Evolutionary conservation across 2,329 filamentous ascomycete species (phyloP).

Genomic region (Cladophialophora psammophila): DNA sequence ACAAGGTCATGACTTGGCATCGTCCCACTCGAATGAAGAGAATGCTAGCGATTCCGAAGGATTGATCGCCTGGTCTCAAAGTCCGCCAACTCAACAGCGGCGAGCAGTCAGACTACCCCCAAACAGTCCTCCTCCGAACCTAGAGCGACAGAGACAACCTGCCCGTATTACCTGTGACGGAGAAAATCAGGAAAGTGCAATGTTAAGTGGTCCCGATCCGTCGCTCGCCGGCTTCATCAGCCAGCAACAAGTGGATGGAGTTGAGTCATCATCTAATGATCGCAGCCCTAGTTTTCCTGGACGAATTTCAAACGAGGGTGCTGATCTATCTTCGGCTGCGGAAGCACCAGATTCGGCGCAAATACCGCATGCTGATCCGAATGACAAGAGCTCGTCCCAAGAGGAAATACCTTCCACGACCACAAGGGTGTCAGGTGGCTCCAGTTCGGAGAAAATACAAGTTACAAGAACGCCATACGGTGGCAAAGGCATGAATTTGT

Average conservation of each 20-base stretch:
- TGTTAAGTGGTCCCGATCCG: neutral
- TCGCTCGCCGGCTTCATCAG: neutral
- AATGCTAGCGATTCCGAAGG: slow-evolving; percentile 10
- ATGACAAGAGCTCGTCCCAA: neutral
- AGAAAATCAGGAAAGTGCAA: neutral
- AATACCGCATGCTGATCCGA: neutral
- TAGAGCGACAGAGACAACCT: neutral
- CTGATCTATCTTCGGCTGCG: neutral
- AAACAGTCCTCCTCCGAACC: slow-evolving; percentile 19
- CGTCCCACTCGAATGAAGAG: slow-evolving; percentile 5
- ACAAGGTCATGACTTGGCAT: neutral
- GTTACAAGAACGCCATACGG: slow-evolving; percentile 26
- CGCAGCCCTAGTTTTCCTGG: neutral
- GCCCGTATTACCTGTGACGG: neutral
- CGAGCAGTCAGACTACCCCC: slow-evolving; percentile 8
- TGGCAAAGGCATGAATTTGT: neutral
- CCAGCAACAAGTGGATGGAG: neutral
- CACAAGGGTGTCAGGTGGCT: neutral
- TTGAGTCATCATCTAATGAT: neutral
- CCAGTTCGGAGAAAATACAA: slow-evolving; percentile 5
- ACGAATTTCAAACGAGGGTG: neutral
- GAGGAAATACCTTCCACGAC: neutral
- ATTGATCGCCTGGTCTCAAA: slow-evolving; percentile 4
- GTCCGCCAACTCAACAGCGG: slow-evolving; percentile 10
- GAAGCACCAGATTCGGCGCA: slow-evolving; percentile 1